Base-by-base conservation (phyloP, 2,329 filamentous ascomycete genomes). In the Aspergillus fijiensis region DNA sequence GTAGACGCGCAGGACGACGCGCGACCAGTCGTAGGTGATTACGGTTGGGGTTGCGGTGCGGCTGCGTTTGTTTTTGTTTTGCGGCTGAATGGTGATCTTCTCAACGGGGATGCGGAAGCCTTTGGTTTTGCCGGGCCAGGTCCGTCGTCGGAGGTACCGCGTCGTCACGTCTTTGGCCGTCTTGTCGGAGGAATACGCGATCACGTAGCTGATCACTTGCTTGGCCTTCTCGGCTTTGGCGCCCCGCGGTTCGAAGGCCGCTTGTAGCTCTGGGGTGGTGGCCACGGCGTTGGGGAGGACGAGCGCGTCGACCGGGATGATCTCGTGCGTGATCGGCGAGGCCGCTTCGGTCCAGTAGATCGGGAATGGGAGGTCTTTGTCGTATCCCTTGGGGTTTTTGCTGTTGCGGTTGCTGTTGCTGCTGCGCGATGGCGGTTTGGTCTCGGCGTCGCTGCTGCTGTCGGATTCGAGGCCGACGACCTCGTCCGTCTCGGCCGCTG, bases 111-210 rank as follows among this genome's bases (percentile, higher is more conserved):
- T 84, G 6, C 95, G 86, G 64, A 88, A 84, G 4, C 93, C 92
- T 72, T 96, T 98, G 0, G 94, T 96, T 66, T 92, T 90, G 4
- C 95, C 94, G 0, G 95, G 95, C 72, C 92, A 87, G 56, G 89
- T 84, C 59, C 90, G 90, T 23, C 89, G 86, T 69, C 89, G 93
- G 7, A 99, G 79, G 73, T 99, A 99, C 29, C 95, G 86, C 11
- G 95, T 88, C 0, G 95, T 99, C 16, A 99, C 90, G 72, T 99
- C 95, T 73, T 98, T 98, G 12, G 92, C 93, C 0, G 92, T 93
- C 2, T 91, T 91, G 71, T 98, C 93, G 3, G 85, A 77, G 0
- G 90, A 91, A 75, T 90, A 91, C 0, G 89, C 93, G 21, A 98
- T 81, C 2, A 96, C 85, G 70, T 99, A 99, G 50, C 91, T 90